These are phyloP conservation scores for Serendipita sp. DNA, from an alignment of 768 basidiomycete species.

Conservation along the genomic window DNA sequence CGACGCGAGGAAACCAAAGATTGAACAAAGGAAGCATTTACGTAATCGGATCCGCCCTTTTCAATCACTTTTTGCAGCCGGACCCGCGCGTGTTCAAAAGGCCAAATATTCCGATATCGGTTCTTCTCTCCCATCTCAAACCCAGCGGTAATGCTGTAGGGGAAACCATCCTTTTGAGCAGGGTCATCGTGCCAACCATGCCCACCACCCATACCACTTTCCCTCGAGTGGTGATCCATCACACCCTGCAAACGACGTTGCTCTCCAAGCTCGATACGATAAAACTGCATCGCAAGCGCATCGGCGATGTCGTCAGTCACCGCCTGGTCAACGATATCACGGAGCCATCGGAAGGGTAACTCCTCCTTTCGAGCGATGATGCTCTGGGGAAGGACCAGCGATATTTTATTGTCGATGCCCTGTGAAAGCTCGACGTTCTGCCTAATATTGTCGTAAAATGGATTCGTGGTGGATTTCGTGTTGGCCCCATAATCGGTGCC, in stretches of 20 bases:
- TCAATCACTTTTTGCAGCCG: constrained; percentile 30
- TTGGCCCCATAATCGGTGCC: constrained; percentile 13
- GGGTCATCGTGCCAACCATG: constrained; percentile 7
- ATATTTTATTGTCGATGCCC: constrained; percentile 58
- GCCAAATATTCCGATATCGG: constrained; percentile 95
- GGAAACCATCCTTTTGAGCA: constrained; percentile 29
- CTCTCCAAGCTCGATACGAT: constrained; percentile 80
- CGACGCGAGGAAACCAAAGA: constrained; percentile 63
- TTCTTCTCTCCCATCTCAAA: constrained; percentile 93
- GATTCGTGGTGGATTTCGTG: constrained; percentile 41
- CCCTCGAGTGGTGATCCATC: constrained; percentile 76
- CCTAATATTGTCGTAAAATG: constrained; percentile 89
- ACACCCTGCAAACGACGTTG: constrained; percentile 76
- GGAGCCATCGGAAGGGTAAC: constrained; percentile 65
- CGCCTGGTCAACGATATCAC: constrained; percentile 41
- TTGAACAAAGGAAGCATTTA: constrained; percentile 89
- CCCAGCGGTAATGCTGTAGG: constrained; percentile 88
- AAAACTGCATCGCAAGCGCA: constrained; percentile 80
- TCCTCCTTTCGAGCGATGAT: constrained; percentile 40
- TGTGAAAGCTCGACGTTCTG: constrained; percentile 69
- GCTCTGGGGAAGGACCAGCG: constrained; percentile 37
- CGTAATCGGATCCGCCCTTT: constrained; percentile 61
- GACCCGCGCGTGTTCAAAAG: constrained; percentile 88
- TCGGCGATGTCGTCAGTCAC: constrained; percentile 55
- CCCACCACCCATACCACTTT: constrained; percentile 17